Percentiles rank a stretch among this genome's conserved stretches.
Conservation (phyloP, 202 grass and related monocot species). For the Zizania palustris region DNA sequence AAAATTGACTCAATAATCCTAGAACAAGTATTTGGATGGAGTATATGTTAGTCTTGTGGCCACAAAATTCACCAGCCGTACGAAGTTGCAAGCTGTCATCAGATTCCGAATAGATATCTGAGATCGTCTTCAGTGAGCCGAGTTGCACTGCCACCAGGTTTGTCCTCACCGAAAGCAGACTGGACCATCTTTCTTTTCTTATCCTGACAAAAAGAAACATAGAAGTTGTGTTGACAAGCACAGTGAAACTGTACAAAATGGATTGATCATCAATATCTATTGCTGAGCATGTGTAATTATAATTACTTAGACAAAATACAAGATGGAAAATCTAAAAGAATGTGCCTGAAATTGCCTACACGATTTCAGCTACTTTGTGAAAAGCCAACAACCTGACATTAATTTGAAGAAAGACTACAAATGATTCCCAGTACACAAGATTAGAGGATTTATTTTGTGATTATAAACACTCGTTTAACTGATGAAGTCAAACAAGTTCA, state of each 20-base stretch:
- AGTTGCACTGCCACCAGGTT: slow-evolving; percentile 50
- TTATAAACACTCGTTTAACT: background rate
- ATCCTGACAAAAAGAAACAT: slow-evolving; percentile 51
- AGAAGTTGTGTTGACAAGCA: background rate
- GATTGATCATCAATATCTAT: background rate
- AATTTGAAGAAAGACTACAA: background rate
- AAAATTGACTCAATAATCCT: no score
- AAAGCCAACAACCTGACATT: background rate
- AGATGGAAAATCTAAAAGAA: background rate
- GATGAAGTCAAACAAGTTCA: background rate
- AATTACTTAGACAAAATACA: background rate
- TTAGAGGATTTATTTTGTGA: background rate
- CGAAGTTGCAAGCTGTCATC: background rate
- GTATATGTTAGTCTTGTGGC: background rate
- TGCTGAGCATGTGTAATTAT: background rate
- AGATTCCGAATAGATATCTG: slow-evolving; percentile 72
- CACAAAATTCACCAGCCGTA: background rate
- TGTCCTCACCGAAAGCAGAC: slow-evolving; percentile 76
- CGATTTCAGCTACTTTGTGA: background rate
- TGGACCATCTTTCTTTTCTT: slow-evolving; percentile 84
- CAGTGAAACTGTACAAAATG: background rate
- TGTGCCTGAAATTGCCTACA: background rate
- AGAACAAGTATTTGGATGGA: no score
- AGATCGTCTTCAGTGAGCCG: slow-evolving; percentile 80
- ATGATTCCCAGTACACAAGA: background rate